Conservation (phyloP, 2,329 filamentous ascomycete genomes). For the Septoria linicola region DNA sequence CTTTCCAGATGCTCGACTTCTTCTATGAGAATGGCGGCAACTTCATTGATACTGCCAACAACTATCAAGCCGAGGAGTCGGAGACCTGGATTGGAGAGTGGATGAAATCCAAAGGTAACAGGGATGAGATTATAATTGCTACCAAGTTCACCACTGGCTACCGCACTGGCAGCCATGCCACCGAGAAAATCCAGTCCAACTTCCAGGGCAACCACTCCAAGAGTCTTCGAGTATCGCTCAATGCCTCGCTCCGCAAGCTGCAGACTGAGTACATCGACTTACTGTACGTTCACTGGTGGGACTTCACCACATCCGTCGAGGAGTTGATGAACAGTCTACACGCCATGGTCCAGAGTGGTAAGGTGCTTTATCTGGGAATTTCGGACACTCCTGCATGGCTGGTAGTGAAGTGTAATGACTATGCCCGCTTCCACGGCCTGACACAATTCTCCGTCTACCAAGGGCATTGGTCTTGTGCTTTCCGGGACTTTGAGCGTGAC, state of each 20-base stretch:
- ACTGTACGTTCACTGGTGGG: conserved; percentile 53
- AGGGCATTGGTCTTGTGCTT: conserved; percentile 40
- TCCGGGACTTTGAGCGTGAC: conserved; percentile 47
- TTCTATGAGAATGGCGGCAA: conserved; percentile 37
- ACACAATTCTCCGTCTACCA: conserved; percentile 39
- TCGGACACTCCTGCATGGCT: conserved; percentile 68
- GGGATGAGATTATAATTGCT: conserved; percentile 26
- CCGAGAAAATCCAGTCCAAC: conserved; percentile 25
- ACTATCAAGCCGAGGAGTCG: conserved; percentile 39
- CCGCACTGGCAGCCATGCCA: conserved; percentile 23
- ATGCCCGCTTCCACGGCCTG: conserved; percentile 66
- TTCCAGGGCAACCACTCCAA: conserved; percentile 60
- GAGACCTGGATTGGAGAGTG: conserved; percentile 39
- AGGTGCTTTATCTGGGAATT: conserved; percentile 67
- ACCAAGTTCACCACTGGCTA: conserved; percentile 64
- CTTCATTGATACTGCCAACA: conserved; percentile 38
- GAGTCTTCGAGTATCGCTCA: conserved; percentile 54
- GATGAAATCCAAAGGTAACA: conserved; percentile 28
- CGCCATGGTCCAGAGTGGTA: conserved; percentile 58
- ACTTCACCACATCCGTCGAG: conserved; percentile 60
- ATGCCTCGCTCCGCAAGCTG: conserved; percentile 48
- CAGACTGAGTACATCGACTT: conserved; percentile 69
- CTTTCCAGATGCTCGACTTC: conserved; percentile 38
- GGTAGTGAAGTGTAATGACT: conserved; percentile 31
- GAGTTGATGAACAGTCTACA: conserved; percentile 70